Conservation (phyloP, 1,284 basidiomycete genomes). For the Tetrapyrgos nigripes region DNA sequence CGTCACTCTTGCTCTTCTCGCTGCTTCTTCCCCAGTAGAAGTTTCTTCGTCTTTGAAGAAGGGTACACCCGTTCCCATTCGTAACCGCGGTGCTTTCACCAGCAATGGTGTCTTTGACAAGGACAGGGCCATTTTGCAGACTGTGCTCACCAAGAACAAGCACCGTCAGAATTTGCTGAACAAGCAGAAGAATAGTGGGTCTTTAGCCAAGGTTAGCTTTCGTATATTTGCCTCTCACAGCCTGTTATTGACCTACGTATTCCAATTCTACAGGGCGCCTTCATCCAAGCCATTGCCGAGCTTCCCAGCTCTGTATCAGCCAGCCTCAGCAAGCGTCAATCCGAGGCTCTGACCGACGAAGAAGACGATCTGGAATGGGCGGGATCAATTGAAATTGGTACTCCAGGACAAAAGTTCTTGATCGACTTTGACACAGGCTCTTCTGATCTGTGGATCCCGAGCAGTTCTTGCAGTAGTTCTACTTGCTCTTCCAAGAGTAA, state of each 20-base stretch:
- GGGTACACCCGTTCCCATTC: conserved; percentile 5
- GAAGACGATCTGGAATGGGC: conserved; percentile 30
- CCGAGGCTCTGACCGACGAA: conserved; percentile 28
- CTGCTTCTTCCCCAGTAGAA: background rate
- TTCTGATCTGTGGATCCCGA: conserved; percentile 28
- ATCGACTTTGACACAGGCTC: conserved; percentile 44
- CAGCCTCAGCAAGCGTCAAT: conserved; percentile 21
- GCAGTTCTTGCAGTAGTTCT: conserved; percentile 36
- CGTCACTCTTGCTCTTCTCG: conserved; percentile 3
- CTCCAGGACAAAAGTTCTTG: conserved; percentile 30
- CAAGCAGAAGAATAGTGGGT: conserved; percentile 28
- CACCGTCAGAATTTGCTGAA: conserved; percentile 32
- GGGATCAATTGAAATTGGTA: conserved; percentile 37
- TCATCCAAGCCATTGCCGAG: conserved; percentile 19
- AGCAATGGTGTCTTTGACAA: conserved; percentile 29
- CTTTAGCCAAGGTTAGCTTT: conserved; percentile 18
- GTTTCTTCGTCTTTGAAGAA: background rate
- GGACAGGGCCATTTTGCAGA: conserved; percentile 24
- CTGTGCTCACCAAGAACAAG: conserved; percentile 28
- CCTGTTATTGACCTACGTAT: background rate
- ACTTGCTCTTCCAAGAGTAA: conserved; percentile 25
- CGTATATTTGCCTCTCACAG: background rate
- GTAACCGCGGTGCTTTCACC: conserved; percentile 21
- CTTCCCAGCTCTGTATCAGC: conserved; percentile 19
- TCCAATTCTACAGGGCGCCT: conserved; percentile 18